Evolutionary conservation across 2,329 filamentous ascomycete genomes (phyloP).

Genomic region (Endocalyx cinctus): DNA sequence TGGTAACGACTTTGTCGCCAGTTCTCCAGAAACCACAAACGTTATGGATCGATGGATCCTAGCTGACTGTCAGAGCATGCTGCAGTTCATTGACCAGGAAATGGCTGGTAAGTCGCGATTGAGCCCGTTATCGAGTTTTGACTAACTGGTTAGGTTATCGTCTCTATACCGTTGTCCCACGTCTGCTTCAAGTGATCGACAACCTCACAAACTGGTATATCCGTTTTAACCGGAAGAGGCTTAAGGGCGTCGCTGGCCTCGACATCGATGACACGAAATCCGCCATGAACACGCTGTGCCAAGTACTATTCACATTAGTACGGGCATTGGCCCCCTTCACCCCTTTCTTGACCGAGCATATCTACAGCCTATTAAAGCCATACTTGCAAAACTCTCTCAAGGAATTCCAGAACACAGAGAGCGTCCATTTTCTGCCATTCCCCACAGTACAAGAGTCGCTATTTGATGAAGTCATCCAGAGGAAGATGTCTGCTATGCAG

Average conservation of each 20-base stretch:
- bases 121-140: no score
- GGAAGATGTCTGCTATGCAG: slow-evolving; percentile 87
- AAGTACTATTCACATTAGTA: slow-evolving; percentile 71
- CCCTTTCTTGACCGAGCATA: slow-evolving; percentile 91
- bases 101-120: slow-evolving; percentile 64
- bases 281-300: slow-evolving; percentile 75
- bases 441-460: slow-evolving; percentile 84
- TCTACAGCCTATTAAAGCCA: slow-evolving; percentile 78
- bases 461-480: slow-evolving; percentile 81
- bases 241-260: slow-evolving; percentile 60
- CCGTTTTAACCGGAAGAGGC: slow-evolving; percentile 78
- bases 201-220: slow-evolving; percentile 99
- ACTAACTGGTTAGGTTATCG: slow-evolving; percentile 53
- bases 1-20: slow-evolving; percentile 67
- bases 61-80: slow-evolving; percentile 83
- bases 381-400: slow-evolving; percentile 83
- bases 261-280: slow-evolving; percentile 80
- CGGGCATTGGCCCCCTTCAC: slow-evolving; percentile 90
- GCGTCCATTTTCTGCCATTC: slow-evolving; percentile 89
- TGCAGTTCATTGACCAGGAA: slow-evolving; percentile 88
- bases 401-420: slow-evolving; percentile 66
- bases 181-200: slow-evolving; percentile 78
- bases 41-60: slow-evolving; percentile 97
- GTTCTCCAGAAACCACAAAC: slow-evolving; percentile 75
- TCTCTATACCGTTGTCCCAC: slow-evolving; percentile 86